phyloP scores from a whole-genome alignment of 805 yeast species.

The Nakazawaea ishiwadae region DNA sequence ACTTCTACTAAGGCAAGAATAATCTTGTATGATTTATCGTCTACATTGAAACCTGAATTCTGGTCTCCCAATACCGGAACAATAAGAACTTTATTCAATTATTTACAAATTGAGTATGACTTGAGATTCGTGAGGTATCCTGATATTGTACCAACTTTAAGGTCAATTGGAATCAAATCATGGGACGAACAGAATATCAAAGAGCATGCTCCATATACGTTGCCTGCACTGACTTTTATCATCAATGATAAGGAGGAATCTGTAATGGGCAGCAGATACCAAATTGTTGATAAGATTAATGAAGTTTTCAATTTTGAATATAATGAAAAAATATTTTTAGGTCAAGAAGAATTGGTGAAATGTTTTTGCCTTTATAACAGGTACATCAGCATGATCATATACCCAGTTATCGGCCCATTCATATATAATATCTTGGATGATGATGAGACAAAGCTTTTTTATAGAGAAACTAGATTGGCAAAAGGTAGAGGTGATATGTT shows the following conservation, averaged over 20 bases:
- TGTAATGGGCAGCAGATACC: constrained; percentile 3
- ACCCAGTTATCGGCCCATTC: background rate
- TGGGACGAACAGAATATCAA: constrained; percentile 2
- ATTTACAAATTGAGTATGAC: background rate
- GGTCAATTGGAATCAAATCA: background rate
- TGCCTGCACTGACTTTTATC: constrained; percentile 2
- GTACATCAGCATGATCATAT: background rate
- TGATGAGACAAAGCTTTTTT: background rate
- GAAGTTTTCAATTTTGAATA: background rate
- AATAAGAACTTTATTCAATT: background rate
- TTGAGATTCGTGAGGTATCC: background rate
- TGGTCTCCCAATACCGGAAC: constrained; percentile 3
- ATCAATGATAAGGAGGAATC: background rate
- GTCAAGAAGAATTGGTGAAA: background rate
- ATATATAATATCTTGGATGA: background rate
- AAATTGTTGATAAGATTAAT: background rate
- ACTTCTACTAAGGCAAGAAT: too few relatives aligned
- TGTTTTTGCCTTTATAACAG: background rate
- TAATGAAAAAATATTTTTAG: background rate
- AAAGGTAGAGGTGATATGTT: background rate
- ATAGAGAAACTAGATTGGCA: background rate
- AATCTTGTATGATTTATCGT: constrained; percentile 1
- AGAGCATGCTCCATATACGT: background rate
- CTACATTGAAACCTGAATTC: background rate
- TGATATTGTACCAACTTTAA: background rate